These are phyloP conservation scores for Candida sanyaensis DNA, from an alignment of 1,139 yeast species.

Conservation along the genomic window DNA sequence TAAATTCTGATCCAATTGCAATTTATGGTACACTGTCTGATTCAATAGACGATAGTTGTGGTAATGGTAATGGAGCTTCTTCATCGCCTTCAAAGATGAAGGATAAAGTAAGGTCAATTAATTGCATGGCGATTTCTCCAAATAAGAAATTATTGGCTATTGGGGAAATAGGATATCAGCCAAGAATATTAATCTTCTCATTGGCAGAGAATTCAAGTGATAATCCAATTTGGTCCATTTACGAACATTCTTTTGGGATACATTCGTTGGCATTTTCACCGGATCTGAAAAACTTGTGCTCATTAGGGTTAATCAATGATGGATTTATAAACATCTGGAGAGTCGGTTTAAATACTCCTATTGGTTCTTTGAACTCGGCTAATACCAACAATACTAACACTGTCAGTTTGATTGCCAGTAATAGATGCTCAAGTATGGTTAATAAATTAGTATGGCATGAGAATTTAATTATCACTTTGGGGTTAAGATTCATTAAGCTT, in stretches of 20 bases:
- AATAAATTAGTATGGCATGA: slow-evolving; percentile 59
- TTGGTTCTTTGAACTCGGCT: not conserved
- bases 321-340: slow-evolving; percentile 67
- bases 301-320: slow-evolving; percentile 65
- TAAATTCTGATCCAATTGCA: slow-evolving; percentile 27
- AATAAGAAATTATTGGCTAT: slow-evolving; percentile 55
- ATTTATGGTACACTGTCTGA: slow-evolving; percentile 17
- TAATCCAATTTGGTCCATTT: slow-evolving; percentile 51
- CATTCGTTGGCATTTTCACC: slow-evolving; percentile 57
- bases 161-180: slow-evolving; percentile 70
- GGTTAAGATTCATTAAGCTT: slow-evolving; percentile 58
- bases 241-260: slow-evolving; percentile 68
- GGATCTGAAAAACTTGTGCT: slow-evolving; percentile 54
- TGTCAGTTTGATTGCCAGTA: slow-evolving; percentile 41
- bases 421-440: slow-evolving; percentile 61
- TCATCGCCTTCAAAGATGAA: slow-evolving; percentile 35
- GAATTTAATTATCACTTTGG: slow-evolving; percentile 51
- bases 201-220: slow-evolving; percentile 50
- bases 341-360: slow-evolving; percentile 15
- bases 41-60: slow-evolving; percentile 10
- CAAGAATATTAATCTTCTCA: slow-evolving; percentile 61
- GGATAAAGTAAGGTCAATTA: slow-evolving; percentile 53
- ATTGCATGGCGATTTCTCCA: slow-evolving; percentile 58
- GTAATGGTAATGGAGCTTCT: slow-evolving; percentile 1
- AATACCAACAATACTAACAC: slow-evolving; percentile 1